These are phyloP conservation scores for Gymnopus androsaceus DNA, from an alignment of 1,284 basidiomycete genomes.

Conservation along the genomic window DNA sequence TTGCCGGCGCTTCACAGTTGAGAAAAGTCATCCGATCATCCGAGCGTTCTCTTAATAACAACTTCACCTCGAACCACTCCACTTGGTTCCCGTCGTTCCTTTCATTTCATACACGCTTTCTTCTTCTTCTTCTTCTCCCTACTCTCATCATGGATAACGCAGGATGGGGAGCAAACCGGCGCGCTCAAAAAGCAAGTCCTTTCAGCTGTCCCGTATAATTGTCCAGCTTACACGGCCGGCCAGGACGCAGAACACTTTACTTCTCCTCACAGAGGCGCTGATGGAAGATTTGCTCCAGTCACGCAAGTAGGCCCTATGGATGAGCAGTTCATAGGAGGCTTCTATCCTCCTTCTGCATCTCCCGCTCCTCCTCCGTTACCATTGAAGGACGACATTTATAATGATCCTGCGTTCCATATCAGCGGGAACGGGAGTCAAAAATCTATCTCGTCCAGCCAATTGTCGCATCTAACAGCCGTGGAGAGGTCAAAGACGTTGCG, in stretches of 20 bases:
- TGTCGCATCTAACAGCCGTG: slow-evolving; percentile 57
- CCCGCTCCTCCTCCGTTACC: slow-evolving; percentile 26
- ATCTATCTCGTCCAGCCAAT: slow-evolving; percentile 36
- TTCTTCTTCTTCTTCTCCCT: background rate
- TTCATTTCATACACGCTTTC: background rate
- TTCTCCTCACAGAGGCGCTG: slow-evolving; percentile 45
- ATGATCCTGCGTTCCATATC: slow-evolving; percentile 21
- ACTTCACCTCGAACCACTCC: background rate
- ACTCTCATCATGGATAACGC: slow-evolving; percentile 59
- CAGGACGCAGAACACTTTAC: slow-evolving; percentile 51
- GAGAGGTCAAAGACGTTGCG: slow-evolving; percentile 62
- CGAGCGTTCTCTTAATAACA: background rate
- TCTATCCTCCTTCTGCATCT: slow-evolving; percentile 34
- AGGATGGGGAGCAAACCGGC: slow-evolving; percentile 66
- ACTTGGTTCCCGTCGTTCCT: background rate
- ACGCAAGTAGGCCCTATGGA: slow-evolving; percentile 60
- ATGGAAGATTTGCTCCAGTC: slow-evolving; percentile 54
- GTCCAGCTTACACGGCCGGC: background rate
- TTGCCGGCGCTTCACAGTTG: no score
- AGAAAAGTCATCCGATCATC: background rate
- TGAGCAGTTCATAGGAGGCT: slow-evolving; percentile 58
- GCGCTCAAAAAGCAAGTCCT: slow-evolving; percentile 45
- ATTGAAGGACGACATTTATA: slow-evolving; percentile 32
- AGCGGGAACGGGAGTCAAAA: slow-evolving; percentile 27
- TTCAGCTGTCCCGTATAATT: slow-evolving; percentile 2